Conservation (phyloP, 164 flowering plant genomes). For the Stephania japonica region DNA sequence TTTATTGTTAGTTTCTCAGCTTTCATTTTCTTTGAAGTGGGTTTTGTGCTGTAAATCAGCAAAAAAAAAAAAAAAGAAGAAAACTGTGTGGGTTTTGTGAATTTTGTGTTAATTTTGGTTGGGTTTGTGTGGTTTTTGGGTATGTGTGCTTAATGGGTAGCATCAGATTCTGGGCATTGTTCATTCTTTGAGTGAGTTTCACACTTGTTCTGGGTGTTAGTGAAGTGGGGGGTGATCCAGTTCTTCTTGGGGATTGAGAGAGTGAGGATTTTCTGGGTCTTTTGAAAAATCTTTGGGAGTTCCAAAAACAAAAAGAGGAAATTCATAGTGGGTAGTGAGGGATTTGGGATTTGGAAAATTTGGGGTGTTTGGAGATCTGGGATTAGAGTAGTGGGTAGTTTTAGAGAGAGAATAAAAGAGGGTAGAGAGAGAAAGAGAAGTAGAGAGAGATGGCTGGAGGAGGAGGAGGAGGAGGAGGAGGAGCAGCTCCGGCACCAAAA, state of each 20-base stretch:
- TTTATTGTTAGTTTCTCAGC: no score
- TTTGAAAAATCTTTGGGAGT: neutral
- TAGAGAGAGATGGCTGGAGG: conserved; percentile 27
- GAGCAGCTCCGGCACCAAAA: conserved; percentile 57
- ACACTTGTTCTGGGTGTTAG: neutral
- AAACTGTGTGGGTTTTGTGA: no score
- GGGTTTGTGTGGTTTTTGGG: neutral
- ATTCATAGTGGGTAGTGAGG: neutral
- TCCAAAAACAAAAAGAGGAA: no score
- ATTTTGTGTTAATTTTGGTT: neutral
- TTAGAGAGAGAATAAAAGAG: neutral
- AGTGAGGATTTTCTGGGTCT: conserved; percentile 5
- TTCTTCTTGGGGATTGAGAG: conserved; percentile 1
- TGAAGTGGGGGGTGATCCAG: neutral
- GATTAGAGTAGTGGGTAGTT: neutral
- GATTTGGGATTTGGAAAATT: conserved; percentile 12
- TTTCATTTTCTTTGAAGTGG: no score
- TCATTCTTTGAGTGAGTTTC: neutral
- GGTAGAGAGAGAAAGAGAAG: neutral
- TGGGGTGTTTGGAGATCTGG: neutral
- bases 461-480: conserved; percentile 47
- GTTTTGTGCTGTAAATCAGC: no score
- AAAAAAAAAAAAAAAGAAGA: no score
- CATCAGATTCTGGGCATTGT: neutral
- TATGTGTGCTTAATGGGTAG: neutral